These are phyloP conservation scores for Sanguinoderma infundibulare DNA, from an alignment of 1,284 basidiomycete genomes.

Conservation along the genomic window DNA sequence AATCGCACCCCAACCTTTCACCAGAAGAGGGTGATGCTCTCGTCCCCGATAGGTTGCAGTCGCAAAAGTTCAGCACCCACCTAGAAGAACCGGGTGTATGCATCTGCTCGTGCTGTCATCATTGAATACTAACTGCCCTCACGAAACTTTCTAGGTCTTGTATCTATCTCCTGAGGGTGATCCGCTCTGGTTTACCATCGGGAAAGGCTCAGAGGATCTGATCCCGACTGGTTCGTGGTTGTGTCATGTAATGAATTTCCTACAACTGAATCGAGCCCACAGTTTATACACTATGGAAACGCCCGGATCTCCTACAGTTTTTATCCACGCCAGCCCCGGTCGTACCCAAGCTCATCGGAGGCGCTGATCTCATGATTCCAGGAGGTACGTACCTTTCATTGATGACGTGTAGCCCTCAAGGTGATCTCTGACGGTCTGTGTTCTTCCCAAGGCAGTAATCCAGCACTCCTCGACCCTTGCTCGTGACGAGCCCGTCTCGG, in stretches of 20 bases:
- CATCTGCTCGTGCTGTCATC: conserved; percentile 6
- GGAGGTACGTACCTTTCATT: conserved; percentile 55
- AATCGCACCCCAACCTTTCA: conserved; percentile 46
- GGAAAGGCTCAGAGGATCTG: conserved; percentile 66
- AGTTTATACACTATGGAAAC: conserved; percentile 81
- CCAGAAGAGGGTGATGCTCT: conserved; percentile 62
- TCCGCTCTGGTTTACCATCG: conserved; percentile 83
- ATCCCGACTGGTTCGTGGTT: conserved; percentile 60
- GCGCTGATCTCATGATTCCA: conserved; percentile 82
- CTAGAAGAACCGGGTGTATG: conserved; percentile 66
- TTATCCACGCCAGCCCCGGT: conserved; percentile 68
- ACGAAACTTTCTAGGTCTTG: conserved; percentile 46
- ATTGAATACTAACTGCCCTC: neutral
- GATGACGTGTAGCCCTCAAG: neutral
- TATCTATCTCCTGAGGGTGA: conserved; percentile 74
- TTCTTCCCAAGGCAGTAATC: conserved; percentile 49
- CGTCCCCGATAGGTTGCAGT: conserved; percentile 72
- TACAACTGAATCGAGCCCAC: neutral
- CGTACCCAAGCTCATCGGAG: conserved; percentile 66
- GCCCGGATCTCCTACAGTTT: conserved; percentile 62
- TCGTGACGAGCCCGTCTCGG: conserved; percentile 59
- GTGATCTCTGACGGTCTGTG: neutral
- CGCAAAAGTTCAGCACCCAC: conserved; percentile 69
- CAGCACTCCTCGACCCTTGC: conserved; percentile 48
- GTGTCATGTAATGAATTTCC: no score